Base-by-base conservation (phyloP, 148 eudicot species). In the Silene conica region DNA sequence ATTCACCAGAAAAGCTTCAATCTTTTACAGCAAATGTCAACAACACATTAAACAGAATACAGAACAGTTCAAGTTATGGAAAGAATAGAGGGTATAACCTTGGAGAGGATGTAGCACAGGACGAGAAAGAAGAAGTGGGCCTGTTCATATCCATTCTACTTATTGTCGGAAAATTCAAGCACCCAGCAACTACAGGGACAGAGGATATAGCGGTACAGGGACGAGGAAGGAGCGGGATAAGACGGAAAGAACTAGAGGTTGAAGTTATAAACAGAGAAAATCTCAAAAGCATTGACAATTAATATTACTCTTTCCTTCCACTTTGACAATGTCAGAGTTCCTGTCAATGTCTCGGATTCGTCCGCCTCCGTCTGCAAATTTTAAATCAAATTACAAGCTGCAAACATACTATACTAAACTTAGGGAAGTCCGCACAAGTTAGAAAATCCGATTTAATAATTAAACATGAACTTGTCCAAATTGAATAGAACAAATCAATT, bases 81-180 rank as follows among this genome's bases (percentile, higher is more conserved):
- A 52, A 67, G 45, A 57, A 13, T 71, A 69, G 21, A 57, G 12
- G 70, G 72, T 72, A 11, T 55, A 41, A 83, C 92, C 87, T 83
- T 48, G 69, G 48, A 41, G 48, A 18, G 4, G 83, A 69, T 22
- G 46, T 75, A 69, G 83, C 74, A 3, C 65, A 65, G 25, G 81
- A 22, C 74, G 87, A 80, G 64, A 63, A 81, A 8, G 85, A 75
- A 2, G 18, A 26, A n/a, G n/a, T n/a, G 57, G 6, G 31, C 18
- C 57, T 22, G 5, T 60, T 59, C 69, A 61, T 31, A n/a, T 58
- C 6, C 63, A 55, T 67, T 63, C 45, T 13, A 16, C 45, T 28
- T 28, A n/a, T 68, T 13, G 20, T 5, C 38, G 58, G 31, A 22
- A 69, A 21, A 22, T 13, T 52, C 21, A 43, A 23, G 20, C 15